Percentiles rank a stretch among this genome's conserved stretches.
phyloP scores from a whole-genome alignment of 2,329 filamentous ascomycete species.

The Penicillium brevicompactum region DNA sequence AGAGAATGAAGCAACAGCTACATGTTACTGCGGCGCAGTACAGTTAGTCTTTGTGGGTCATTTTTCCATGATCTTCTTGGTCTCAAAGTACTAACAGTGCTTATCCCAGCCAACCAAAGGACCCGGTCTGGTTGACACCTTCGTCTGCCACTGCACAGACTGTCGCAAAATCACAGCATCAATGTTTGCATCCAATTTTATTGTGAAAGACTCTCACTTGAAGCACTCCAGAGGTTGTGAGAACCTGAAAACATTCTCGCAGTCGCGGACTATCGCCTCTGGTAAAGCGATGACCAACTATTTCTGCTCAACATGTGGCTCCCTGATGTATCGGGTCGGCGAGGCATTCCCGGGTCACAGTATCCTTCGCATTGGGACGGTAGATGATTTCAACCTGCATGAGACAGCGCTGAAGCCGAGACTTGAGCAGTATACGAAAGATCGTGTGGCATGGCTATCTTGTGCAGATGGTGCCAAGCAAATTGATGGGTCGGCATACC shows the following conservation, averaged over 20 bases:
- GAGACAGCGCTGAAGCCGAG: conserved; percentile 59
- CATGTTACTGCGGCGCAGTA: conserved; percentile 18
- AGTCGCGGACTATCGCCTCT: conserved; percentile 51
- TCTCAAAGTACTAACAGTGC: not conserved
- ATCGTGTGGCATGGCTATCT: conserved; percentile 54
- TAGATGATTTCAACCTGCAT: conserved; percentile 62
- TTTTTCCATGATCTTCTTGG: not conserved
- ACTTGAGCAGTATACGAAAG: conserved; percentile 56
- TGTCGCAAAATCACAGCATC: conserved; percentile 65
- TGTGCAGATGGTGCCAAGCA: conserved; percentile 40
- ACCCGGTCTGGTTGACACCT: conserved; percentile 46
- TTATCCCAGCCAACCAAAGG: conserved; percentile 12
- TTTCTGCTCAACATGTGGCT: conserved; percentile 63
- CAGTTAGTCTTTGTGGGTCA: conserved; percentile 15
- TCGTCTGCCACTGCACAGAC: conserved; percentile 64
- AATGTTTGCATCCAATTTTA: conserved; percentile 64
- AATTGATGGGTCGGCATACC: conserved; percentile 14
- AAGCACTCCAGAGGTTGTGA: conserved; percentile 56
- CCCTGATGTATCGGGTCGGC: conserved; percentile 60
- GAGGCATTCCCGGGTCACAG: conserved; percentile 47
- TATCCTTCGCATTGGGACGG: conserved; percentile 60
- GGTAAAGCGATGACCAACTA: conserved; percentile 60
- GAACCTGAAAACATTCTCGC: conserved; percentile 50
- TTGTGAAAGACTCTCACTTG: conserved; percentile 49
- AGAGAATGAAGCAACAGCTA: conserved; percentile 13